Percentiles rank a stretch among this genome's conserved stretches.
Evolutionary conservation across 345 rosid species (phyloP).

Genomic region (Microthlaspi erraticum): DNA sequence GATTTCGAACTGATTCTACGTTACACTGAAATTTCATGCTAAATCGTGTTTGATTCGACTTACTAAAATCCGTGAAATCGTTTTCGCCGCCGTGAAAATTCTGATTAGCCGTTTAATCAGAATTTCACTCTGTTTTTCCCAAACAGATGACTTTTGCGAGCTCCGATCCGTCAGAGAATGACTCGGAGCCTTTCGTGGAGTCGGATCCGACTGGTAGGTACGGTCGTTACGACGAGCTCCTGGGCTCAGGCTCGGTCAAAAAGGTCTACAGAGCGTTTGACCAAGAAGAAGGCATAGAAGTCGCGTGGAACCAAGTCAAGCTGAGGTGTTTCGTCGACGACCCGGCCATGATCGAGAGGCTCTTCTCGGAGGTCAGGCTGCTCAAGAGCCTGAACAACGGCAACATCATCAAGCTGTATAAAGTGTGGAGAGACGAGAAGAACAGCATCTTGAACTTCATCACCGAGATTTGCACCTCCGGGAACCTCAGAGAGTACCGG

Average conservation of each 20-base stretch:
- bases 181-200: conserved; percentile 72
- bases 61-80: conserved; percentile 18
- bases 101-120: conserved; percentile 28
- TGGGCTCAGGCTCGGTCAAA: conserved; percentile 77
- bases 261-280: conserved; percentile 90
- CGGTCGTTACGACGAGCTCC: conserved; percentile 70
- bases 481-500: conserved; percentile 80
- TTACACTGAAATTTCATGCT: neutral
- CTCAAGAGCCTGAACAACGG: conserved; percentile 53
- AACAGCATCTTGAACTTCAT: conserved; percentile 72
- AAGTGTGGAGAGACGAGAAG: conserved; percentile 66
- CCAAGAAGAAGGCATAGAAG: conserved; percentile 90
- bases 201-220: conserved; percentile 78
- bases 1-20: neutral
- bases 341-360: conserved; percentile 68
- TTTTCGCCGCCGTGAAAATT: conserved; percentile 15
- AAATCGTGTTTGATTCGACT: neutral
- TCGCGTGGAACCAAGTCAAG: conserved; percentile 93
- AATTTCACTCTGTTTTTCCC: conserved; percentile 12
- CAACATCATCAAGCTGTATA: conserved; percentile 66
- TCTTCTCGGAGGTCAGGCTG: conserved; percentile 71
- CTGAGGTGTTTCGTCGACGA: conserved; percentile 60
- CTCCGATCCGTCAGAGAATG: conserved; percentile 52
- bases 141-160: conserved; percentile 60
- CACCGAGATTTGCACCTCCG: conserved; percentile 91